Conservation (phyloP, 257 asterid genomes). For the Cruciata laevipes region DNA sequence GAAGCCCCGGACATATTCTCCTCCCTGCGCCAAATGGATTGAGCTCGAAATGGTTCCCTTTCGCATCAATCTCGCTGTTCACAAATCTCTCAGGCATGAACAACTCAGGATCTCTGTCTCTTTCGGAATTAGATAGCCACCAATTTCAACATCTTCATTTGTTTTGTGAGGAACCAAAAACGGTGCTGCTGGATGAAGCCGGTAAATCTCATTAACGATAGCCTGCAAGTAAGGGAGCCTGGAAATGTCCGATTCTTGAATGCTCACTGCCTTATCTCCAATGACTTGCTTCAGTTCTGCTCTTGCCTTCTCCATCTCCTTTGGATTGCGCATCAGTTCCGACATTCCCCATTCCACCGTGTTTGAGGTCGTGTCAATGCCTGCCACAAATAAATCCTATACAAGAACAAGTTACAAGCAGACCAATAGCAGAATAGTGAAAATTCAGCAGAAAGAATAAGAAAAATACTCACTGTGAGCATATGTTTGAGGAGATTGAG, state of each 20-base stretch:
- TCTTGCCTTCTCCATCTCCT: constrained; percentile 5
- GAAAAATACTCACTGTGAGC: too few species aligned
- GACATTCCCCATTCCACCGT: constrained; percentile 34
- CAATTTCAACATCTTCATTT: constrained; percentile 13
- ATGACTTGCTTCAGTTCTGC: constrained; percentile 8
- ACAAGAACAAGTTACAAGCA: too few species aligned
- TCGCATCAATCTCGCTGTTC: constrained; percentile 9
- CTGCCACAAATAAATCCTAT: constrained; percentile 25
- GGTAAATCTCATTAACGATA: constrained; percentile 31
- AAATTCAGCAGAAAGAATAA: too few species aligned
- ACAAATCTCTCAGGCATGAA: constrained; percentile 36
- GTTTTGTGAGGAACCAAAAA: constrained; percentile 25
- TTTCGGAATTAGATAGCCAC: constrained; percentile 25
- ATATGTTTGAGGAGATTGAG: too few species aligned
- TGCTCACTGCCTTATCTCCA: background rate
- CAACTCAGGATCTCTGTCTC: constrained; percentile 22
- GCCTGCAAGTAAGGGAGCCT: constrained; percentile 21
- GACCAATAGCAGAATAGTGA: too few species aligned
- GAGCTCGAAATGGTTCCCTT: constrained; percentile 32
- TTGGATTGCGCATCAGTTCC: constrained; percentile 19
- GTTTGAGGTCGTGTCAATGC: constrained; percentile 20
- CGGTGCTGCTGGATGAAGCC: constrained; percentile 33
- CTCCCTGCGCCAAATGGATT: constrained; percentile 35
- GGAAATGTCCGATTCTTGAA: background rate
- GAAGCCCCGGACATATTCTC: constrained; percentile 35